Evolutionary conservation across 139 green algal species (phyloP), one percentile per base, ranked within the genome.

Genomic region (Chlorella ohadii): DNA sequence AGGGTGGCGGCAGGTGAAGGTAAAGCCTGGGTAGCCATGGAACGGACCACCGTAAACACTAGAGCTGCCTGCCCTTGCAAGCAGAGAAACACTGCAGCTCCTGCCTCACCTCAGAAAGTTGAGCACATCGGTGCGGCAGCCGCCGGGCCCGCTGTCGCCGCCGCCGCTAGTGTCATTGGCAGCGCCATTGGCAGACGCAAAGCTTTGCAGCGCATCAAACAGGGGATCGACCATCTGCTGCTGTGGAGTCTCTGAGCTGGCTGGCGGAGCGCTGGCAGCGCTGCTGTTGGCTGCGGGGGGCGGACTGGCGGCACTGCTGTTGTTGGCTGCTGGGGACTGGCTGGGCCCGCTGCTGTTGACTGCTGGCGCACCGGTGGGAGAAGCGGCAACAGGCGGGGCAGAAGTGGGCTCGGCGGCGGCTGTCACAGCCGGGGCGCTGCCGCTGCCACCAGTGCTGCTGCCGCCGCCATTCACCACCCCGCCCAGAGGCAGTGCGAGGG

Each of bases 221-320:
- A 81, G 34, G 36, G 75, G 75, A 33, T 71, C 56, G 28, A 81
- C 33, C 56, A 81, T 55, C 44, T 81, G n/a, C 56, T 81, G 47
- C 56, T 36, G 75, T 11, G 28, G 33, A 1, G 68, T 13, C 15
- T 38, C 19, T 15, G 22, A 20, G 7, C 39, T 11, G 20, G 17
- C 73, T 11, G 71, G 13, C 5, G 71, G 31, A 12, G 65, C 4
- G 65, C 65, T 39, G 65, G n/a, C 27, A 12, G 27, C 27, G n/a
- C 64, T 22, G 64, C 64, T 36, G 67, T 27, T 34, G 68, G 68
- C 6, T 20, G 63, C 63, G 36, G 63, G 28, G 63, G 63, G 22
- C 28, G 27, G 28, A 28, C 28, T 22, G 51, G 51, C 51, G 9
- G 51, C 51, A 51, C 7, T 9, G 44, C 6, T 9, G 19, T 19